These are phyloP conservation scores for Apiospora koreana DNA, from an alignment of 2,329 filamentous ascomycete species.

Conservation along the genomic window DNA sequence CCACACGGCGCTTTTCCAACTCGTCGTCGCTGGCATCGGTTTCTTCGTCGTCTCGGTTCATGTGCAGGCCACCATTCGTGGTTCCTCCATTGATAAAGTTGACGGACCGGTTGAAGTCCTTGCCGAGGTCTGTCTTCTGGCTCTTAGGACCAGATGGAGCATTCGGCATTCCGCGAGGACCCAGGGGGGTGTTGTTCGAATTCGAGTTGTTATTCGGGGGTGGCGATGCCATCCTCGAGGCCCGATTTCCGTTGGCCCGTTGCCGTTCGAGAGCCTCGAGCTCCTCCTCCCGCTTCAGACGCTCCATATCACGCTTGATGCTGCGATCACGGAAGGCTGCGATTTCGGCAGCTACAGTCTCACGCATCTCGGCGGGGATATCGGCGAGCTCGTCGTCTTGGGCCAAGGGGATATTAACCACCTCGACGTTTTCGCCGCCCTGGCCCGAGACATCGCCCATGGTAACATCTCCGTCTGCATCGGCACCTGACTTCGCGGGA, in stretches of 20 bases:
- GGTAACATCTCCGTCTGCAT: slow-evolving; percentile 65
- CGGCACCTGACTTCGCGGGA: slow-evolving; percentile 48
- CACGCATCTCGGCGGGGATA: slow-evolving; percentile 94
- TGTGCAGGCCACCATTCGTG: slow-evolving; percentile 57
- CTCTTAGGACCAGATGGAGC: slow-evolving; percentile 68
- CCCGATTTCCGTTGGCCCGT: slow-evolving; percentile 64
- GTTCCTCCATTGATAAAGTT: slow-evolving; percentile 80
- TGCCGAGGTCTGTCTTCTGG: slow-evolving; percentile 51
- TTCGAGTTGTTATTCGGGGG: slow-evolving; percentile 47
- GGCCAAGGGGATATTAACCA: slow-evolving; percentile 85
- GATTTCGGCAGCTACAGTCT: slow-evolving; percentile 92
- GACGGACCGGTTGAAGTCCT: slow-evolving; percentile 59
- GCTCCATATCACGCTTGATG: slow-evolving; percentile 83
- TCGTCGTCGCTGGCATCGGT: slow-evolving; percentile 87
- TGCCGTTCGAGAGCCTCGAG: slow-evolving; percentile 83
- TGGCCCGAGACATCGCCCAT: slow-evolving; percentile 65
- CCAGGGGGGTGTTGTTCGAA: slow-evolving; percentile 75
- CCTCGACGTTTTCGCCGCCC: slow-evolving; percentile 70
- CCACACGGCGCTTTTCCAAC: slow-evolving; percentile 70
- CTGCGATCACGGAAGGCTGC: slow-evolving; percentile 91
- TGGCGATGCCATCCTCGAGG: slow-evolving; percentile 72
- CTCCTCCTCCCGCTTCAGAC: slow-evolving; percentile 85
- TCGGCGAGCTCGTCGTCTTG: slow-evolving; percentile 93
- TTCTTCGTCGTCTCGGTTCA: slow-evolving; percentile 78
- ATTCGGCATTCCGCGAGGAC: slow-evolving; percentile 70